These are phyloP conservation scores for Cercospora zeina DNA, from an alignment of 2,329 filamentous ascomycete genomes.

Conservation along the genomic window DNA sequence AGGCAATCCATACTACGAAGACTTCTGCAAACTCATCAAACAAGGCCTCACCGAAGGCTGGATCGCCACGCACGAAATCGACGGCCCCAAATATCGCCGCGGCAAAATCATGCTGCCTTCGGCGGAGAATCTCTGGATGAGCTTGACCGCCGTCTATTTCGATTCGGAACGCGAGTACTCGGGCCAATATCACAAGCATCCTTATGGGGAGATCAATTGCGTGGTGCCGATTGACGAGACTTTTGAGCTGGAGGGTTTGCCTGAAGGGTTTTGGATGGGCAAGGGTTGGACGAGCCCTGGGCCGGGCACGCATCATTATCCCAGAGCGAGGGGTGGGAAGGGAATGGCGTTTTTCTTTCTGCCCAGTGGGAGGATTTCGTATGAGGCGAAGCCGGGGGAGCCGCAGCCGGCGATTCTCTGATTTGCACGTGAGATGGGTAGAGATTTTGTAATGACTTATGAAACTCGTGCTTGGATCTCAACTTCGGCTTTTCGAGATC, in stretches of 20 bases:
- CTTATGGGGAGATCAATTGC: conserved; percentile 40
- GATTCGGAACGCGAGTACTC: conserved; percentile 52
- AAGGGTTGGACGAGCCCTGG: conserved; percentile 58
- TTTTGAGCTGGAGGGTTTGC: conserved; percentile 57
- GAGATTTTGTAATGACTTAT: neutral
- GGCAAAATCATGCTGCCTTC: conserved; percentile 51
- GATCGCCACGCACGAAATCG: conserved; percentile 41
- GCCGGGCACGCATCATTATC: conserved; percentile 60
- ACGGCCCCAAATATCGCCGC: conserved; percentile 50
- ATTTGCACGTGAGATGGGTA: neutral
- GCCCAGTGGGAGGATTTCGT: conserved; percentile 57
- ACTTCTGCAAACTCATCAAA: conserved; percentile 40
- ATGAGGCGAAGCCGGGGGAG: conserved; percentile 49
- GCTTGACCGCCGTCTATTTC: conserved; percentile 61
- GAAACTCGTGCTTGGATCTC: neutral
- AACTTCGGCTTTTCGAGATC: no score
- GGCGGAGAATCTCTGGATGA: conserved; percentile 53
- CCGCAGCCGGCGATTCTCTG: conserved; percentile 20
- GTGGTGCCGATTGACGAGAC: conserved; percentile 47
- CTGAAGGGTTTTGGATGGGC: conserved; percentile 52
- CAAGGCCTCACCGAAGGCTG: conserved; percentile 43
- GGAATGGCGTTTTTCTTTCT: conserved; percentile 58
- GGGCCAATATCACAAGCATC: conserved; percentile 52
- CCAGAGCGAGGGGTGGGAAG: conserved; percentile 53
- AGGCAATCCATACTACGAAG: conserved; percentile 42